Conservation (phyloP, 192 early-diverging fungal species). For the Podila clonocystis region DNA sequence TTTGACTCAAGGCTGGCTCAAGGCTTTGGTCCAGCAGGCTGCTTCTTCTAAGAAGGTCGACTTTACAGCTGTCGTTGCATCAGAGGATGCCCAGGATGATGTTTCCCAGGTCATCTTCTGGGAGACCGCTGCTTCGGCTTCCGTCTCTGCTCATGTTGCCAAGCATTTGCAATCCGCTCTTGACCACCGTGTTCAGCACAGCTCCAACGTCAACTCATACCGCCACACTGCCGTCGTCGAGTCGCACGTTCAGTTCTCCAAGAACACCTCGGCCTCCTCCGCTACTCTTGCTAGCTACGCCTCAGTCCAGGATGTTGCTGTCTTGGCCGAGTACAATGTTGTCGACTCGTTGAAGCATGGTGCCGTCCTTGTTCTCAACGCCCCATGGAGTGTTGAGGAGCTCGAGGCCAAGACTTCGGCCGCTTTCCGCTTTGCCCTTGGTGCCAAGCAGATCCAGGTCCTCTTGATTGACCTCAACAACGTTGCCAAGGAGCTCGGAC, state of each 20-base stretch:
- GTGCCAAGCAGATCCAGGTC: conserved; percentile 61
- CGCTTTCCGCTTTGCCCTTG: conserved; percentile 66
- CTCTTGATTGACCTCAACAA: conserved; percentile 70
- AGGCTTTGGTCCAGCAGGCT: conserved; percentile 53
- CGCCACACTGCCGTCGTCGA: conserved; percentile 66
- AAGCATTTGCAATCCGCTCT: conserved; percentile 59
- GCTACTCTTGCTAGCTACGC: conserved; percentile 66
- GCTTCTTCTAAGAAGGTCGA: conserved; percentile 27
- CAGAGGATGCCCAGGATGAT: conserved; percentile 42
- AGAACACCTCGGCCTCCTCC: conserved; percentile 16
- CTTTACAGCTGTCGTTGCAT: conserved; percentile 30
- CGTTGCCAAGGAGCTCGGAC: conserved; percentile 67
- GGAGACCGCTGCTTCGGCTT: conserved; percentile 56
- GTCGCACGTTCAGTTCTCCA: conserved; percentile 68
- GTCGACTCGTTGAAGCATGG: conserved; percentile 59
- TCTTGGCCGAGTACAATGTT: conserved; percentile 70
- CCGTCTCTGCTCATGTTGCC: conserved; percentile 62
- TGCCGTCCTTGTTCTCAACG: conserved; percentile 71
- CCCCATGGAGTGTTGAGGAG: conserved; percentile 73
- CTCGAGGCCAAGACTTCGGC: conserved; percentile 73
- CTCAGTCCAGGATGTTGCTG: conserved; percentile 66
- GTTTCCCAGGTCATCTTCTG: conserved; percentile 64
- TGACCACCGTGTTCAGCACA: conserved; percentile 44
- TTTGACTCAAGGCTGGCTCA: conserved; percentile 35
- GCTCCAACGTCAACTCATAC: conserved; percentile 62